Evolutionary conservation across 176 grass and related monocot genomes (phyloP).

Genomic region (Triticum turgidum): DNA sequence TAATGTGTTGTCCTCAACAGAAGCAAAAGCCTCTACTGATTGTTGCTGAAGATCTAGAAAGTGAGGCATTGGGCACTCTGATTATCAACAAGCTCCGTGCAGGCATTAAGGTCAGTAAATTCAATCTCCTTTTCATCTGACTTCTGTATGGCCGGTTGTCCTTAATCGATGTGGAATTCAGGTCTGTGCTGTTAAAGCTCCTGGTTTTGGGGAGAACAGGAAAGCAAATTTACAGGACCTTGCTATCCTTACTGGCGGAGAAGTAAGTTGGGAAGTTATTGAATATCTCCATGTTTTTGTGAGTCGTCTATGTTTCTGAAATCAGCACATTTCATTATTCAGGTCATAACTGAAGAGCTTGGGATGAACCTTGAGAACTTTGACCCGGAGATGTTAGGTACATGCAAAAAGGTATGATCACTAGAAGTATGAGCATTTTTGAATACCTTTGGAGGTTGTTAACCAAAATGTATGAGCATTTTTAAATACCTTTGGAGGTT

Average conservation of each 20-base stretch:
- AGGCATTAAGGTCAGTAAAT: slow-evolving; percentile 74
- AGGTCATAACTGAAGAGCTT: slow-evolving; percentile 95
- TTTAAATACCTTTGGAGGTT: not conserved
- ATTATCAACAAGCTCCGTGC: slow-evolving; percentile 98
- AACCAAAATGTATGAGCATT: no score
- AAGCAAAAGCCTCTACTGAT: slow-evolving; percentile 90
- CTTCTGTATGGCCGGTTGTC: not conserved
- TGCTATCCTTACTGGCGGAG: slow-evolving; percentile 80
- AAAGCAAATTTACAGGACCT: slow-evolving; percentile 95
- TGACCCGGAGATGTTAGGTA: slow-evolving; percentile 71
- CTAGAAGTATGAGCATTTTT: no score
- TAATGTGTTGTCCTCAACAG: slow-evolving; percentile 39
- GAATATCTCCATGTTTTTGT: not conserved
- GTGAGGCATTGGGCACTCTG: slow-evolving; percentile 89
- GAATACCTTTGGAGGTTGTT: not conserved
- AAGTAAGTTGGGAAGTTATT: slow-evolving; percentile 40
- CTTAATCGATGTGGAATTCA: slow-evolving; percentile 25
- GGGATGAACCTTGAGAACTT: slow-evolving; percentile 96
- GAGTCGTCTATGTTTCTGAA: not conserved
- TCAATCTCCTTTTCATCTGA: not conserved
- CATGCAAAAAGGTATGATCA: slow-evolving; percentile 71
- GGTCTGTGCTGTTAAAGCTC: slow-evolving; percentile 98
- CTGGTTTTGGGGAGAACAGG: slow-evolving; percentile 98
- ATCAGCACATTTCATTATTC: slow-evolving; percentile 20
- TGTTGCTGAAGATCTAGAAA: slow-evolving; percentile 97